Evolutionary conservation across 345 rosid genomes (phyloP), one percentile per base, ranked within the genome.

Genomic region (Excoecaria agallocha): DNA sequence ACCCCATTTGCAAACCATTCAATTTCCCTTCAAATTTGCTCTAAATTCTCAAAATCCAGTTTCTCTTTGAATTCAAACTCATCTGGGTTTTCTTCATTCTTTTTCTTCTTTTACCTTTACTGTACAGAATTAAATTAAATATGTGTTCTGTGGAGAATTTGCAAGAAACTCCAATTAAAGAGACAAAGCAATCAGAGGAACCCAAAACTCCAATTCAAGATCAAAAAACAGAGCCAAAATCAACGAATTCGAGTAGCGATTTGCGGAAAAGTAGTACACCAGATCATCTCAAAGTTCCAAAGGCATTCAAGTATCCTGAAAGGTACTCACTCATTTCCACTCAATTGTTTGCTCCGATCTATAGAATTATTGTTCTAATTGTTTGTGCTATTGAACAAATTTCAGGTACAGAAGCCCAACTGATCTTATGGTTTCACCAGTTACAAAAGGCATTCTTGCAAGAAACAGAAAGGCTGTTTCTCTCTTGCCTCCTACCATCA

Each of bases 401-500:
- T 12, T 49, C 68, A 93, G 98, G 84, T 89, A 91, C 61, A 81
- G 87, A 68, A 94, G 97, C 73, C 98, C 97, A 17, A 94, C 98
- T 16, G 97, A 92, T 76, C 85, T 90, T 49, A 89, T 94, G 88
- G 80, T 94, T 80, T 94, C 97, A 25, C 97, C 97, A 2, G 74
- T 90, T 69, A 86, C 97, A 1, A 87, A 86, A 85, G 97, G 92
- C 69, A 81, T 94, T 76, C 91, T 92, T 12, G 97, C 93, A 3
- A 83, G 98, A 80, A 86, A 78, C 85, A 83, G 89, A 80, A 90
- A 83, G 79, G 81, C 79, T 12, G 85, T 80, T 72, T 77, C 80
- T 39, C 87, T 88, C 73, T 71, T 90, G 74, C 95, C 97, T 10
- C 93, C 97, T 6, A 86, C 83, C 66, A 77, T 84, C 30, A 86